Base-by-base conservation (phyloP, 495 filamentous ascomycete species). In the Tuber melanosporum region DNA sequence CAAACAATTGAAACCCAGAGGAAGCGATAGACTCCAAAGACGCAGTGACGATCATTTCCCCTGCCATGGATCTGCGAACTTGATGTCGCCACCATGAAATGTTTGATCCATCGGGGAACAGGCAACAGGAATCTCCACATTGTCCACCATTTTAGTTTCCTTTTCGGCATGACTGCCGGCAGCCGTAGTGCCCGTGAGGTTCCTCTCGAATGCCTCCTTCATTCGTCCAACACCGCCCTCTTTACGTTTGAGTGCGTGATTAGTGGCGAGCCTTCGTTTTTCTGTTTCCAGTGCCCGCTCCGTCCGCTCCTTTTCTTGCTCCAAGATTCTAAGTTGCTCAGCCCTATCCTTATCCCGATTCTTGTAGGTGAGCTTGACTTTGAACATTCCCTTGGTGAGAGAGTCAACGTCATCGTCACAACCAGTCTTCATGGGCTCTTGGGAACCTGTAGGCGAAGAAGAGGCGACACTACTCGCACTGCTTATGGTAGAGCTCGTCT, bases 311-410 rank as follows among this genome's bases (percentile, higher is more conserved):
- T 80, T 80, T 47, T 80, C 77, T 19, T 72, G 70, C 71, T 80
- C 78, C 73, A 80, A 73, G 17, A 77, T 74, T 14, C 71, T 32
- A 3, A 80, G 45, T 32, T 81, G 75, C n/a, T 81, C 79, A 14
- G 49, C 44, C 49, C 49, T 49, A 36, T 81, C 80, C 3, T 73
- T 77, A 7, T 81, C 79, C 22, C 75, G 75, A 32, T 82, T 82
- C 70, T 79, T 82, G 72, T 82, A 82, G 8, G 80, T 82, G 32
- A 82, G 75, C 47, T 78, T 81, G 26, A 82, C 72, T 46, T 75
- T 82, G 36, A 71, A 46, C n/a, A 82, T 78, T 62, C 81, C 78
- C 19, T 32, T 75, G 47, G 75, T 42, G 20, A 82, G 73, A 19
- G 71, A 76, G 9, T 82, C 80, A 39, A 76, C 71, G 17, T 74